Base-by-base conservation (phyloP, 805 yeast genomes). In the Komagataella phaffii region DNA sequence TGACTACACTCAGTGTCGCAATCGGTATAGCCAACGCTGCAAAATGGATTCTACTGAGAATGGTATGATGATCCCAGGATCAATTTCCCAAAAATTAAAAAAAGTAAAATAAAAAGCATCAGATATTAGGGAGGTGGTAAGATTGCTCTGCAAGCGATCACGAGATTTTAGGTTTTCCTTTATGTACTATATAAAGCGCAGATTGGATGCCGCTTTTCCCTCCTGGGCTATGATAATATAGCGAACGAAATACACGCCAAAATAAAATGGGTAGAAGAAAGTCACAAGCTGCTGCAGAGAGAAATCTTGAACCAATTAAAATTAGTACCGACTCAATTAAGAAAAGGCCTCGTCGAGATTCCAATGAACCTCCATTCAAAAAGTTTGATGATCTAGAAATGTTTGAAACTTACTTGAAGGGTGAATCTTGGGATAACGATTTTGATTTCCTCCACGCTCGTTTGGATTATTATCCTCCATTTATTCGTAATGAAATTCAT, bases 381-480 rank as follows among this genome's bases (percentile, higher is more conserved):
- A 56, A 53, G 40, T 83, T 83, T 65, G 88, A 83, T 48, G 85
- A 80, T 55, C 65, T 83, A 53, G 64, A 67, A 18, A 69, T 79
- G 17, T 83, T 83, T 61, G 85, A 80, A 59, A 72, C 74, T 23
- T 83, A 69, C 63, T 66, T 83, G 53, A 74, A 80, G 57, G 85
- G 81, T 60, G 88, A 82, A 59, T 88, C 83, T 47, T 83, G 86
- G 76, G 90, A 84, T 64, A 81, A 83, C 55, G 90, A 85, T 54
- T 81, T 76, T 57, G 86, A 80, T 61, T 76, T 80, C 58, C 68
- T 81, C 57, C 85, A 83, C 61, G 85, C 86, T 44, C 81, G 77
- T 55, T 69, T 84, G 54, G 72, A 71, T 50, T 85, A 85, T 65
- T 73, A 79, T 60, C 93, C 93, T 18, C 91, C 91, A 50, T 83